Base-by-base conservation (phyloP, 148 eudicot species). In the Pouteria glomerata region DNA sequence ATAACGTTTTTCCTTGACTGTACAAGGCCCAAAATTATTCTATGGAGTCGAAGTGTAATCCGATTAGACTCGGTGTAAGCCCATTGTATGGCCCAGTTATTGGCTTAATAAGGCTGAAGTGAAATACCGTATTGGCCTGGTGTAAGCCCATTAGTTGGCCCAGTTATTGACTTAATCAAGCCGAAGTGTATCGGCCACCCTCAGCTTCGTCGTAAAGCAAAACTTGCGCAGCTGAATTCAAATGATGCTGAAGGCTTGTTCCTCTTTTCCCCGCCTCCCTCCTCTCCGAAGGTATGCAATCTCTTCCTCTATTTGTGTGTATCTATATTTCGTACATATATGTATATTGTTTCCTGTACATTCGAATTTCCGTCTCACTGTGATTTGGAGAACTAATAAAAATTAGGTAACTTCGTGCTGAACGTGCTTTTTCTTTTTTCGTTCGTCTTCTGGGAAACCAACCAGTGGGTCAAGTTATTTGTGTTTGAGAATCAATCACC, bases 231-330 rank as follows among this genome's bases (percentile, higher is more conserved):
- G 23, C 63, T 59, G 41, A 41, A 34, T 71, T 24, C 62, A 29
- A 71, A 42, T 24, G 7, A 73, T 65, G 76, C 63, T 65, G 53
- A 73, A 29, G 53, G 31, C 30, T 52, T 70, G 70, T 65, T 73
- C 56, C 21, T 64, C 63, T 1, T 42, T 65, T 73, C 70, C 70
- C 76, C 76, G 70, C 68, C 63, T 73, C 41, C 39, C 70, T 47
- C 39, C 70, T 47, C 16, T 47, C 45, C 63, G 35, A 29, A 66
- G 70, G 76, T 73, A 3, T 19, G n/a, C 41, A 6, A 2, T 18
- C 68, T 27, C 63, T 39, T 27, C 26, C 61, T 50, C 35, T 58
- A n/a, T 64, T 21, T 44, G 34, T 27, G 34, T 64, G 31, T 64
- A 0, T 15, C 2, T 60, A 7, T 60, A 13, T 57, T n/a, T 45